Evolutionary conservation across 1,284 basidiomycete genomes (phyloP), one percentile per base, ranked within the genome.

Genomic region (Papiliotrema terrestris): DNA sequence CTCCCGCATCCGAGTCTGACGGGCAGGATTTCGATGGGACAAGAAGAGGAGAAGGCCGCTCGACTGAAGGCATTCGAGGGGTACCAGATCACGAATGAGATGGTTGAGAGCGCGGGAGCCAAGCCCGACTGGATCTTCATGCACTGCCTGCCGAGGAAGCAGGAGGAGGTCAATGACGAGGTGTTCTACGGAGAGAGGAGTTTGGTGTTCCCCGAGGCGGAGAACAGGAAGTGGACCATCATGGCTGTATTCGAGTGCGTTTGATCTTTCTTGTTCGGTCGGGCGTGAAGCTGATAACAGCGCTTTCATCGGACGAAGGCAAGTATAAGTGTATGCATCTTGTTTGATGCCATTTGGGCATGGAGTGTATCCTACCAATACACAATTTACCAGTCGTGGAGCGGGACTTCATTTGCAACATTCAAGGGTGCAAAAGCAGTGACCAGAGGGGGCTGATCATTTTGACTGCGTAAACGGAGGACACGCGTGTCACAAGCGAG

Each of bases 21-120:
- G n/a, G 9, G 20, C 66, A 91, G 89, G 90, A 93, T 98, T 67
- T 95, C 91, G 3, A 98, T 98, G 95, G 96, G 95, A 26, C 93
- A 97, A 78, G 96, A 98, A 77, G 87, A 86, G 1, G 91, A 97
- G 74, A 93, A 94, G 67, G 87, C 80, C n/a, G 85, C 91, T 67
- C 86, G 95, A 35, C 77, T 97, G 47, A 79, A 84, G 52, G 93
- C 92, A 58, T 98, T 98, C 77, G 65, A 82, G 9, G 95, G 95
- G 2, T 98, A 93, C 78, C 96, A 98, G 72, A 86, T 98, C 45
- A 98, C 95, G 0, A 92, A 98, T 72, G 74, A 81, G 50, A 81
- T 94, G 41, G 91, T 90, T 73, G 77, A 78, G 25, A 81, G 84
- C 50, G 88, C 89, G 3, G 89, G 87, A 8, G 93, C 93, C 15